These are phyloP conservation scores for Candida argentea DNA, from an alignment of 805 yeast genomes.

Conservation along the genomic window DNA sequence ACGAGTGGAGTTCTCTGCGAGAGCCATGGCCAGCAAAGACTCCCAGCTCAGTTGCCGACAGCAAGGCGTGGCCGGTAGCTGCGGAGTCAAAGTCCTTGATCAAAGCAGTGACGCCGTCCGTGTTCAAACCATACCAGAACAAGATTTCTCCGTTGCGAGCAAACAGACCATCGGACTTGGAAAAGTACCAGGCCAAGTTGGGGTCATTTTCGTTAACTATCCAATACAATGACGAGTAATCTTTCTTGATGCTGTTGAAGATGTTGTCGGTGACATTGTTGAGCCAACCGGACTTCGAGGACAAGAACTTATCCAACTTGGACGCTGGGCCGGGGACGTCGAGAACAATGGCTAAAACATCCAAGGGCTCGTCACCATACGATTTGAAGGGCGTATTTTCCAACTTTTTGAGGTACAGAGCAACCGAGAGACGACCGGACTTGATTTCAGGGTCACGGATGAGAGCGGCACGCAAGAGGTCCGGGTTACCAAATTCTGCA, in stretches of 20 bases:
- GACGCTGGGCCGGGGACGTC: conserved; percentile 45
- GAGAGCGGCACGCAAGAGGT: conserved; percentile 65
- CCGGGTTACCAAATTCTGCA: conserved; percentile 63
- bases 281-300: conserved; percentile 90
- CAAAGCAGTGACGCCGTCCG: conserved; percentile 51
- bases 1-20: conserved; percentile 43
- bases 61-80: conserved; percentile 23
- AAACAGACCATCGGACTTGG: conserved; percentile 89
- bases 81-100: conserved; percentile 41
- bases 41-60: conserved; percentile 32
- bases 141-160: conserved; percentile 79
- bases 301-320: conserved; percentile 72
- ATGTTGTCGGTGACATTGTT: conserved; percentile 94
- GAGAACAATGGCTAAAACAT: conserved; percentile 80
- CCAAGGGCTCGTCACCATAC: conserved; percentile 93
- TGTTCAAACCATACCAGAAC: conserved; percentile 89
- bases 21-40: conserved; percentile 40
- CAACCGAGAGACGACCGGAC: conserved; percentile 63
- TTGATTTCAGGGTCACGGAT: conserved; percentile 67
- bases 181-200: conserved; percentile 85
- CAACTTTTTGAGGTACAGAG: conserved; percentile 68
- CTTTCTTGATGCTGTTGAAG: conserved; percentile 71
- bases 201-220: conserved; percentile 82
- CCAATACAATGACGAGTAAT: conserved; percentile 74
- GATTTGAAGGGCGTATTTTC: conserved; percentile 57